Base-by-base conservation (phyloP, 352 stramenopile genomes). In the Phytopythium oedochilum region DNA sequence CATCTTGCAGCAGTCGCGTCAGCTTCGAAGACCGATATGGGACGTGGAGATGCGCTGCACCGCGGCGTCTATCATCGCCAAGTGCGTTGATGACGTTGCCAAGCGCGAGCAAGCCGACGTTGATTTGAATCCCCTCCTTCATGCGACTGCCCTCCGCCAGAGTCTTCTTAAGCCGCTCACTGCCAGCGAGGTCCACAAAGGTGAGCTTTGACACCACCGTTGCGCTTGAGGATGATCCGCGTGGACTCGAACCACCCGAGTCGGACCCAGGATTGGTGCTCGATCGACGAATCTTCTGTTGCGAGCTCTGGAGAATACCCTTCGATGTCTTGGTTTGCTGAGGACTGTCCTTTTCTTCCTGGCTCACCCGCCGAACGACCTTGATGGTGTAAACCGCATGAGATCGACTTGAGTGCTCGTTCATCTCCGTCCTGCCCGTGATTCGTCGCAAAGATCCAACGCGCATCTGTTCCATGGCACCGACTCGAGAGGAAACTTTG, bases 111-210 rank as follows among this genome's bases (percentile, higher is more conserved):
- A 96, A 53, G 10, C 86, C 86, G 5, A 94, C 80, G 31, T 95
- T 95, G 51, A 95, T 95, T 59, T 95, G 83, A 45, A 96, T 96
- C 0, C 86, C 86, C 58, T 96, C 86, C 59, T 94, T 96, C 86
- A 96, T 96, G 2, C 86, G 70, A 47, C 76, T 81, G 22, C 86
- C 86, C 61, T 91, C 86, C 12, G 86, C 84, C 49, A 79, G 78
- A 2, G 86, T 96, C 55, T 87, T 89, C 57, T 96, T 96, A 1
- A 96, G 53, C n/a, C 86, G 66, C 50, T 96, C 86, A 38, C 86
- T 96, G 14, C 86, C 86, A 29, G 86, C 86, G 11, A 96, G 68
- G 66, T 96, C 86, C 17, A 96, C 86, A 53, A 96, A 96, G 1
- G 86, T 96, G 15, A 96, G 69, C 50, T 94, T 95, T 4, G 86